Evolutionary conservation across 163 green algal species (phyloP), one percentile per base, ranked within the genome.

Genomic region (Scenedesmus sp.): DNA sequence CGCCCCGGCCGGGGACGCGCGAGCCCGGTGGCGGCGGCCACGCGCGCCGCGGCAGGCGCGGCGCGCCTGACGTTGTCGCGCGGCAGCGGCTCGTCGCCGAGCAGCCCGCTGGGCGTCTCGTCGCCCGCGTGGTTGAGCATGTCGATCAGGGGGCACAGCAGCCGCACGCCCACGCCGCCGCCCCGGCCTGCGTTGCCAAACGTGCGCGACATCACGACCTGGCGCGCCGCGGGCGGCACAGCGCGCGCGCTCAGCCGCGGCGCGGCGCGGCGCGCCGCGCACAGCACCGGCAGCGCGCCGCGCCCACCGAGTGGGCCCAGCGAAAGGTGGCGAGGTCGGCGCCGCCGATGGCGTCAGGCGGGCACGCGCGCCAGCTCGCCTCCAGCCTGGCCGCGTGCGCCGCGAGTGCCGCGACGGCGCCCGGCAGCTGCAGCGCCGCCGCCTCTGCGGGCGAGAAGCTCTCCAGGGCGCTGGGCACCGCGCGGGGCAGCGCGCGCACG

Each of bases 71-170:
- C 63, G 24, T 56, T 60, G 39, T 56, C 63, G n/a, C n/a, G n/a
- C n/a, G n/a, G n/a, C n/a, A n/a, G n/a, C n/a, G n/a, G n/a, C n/a
- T n/a, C n/a, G 3, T 34, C 9, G 34, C 63, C 44, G n/a, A 56
- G 74, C 81, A 86, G 47, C 14, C 64, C 48, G 53, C 73, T 62
- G 18, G 28, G 57, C 31, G 60, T 64, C 85, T 90, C 69, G 75
- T 95, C 91, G 1, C 91, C 89, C 3, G 70, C 87, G 71, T 96
- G 92, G 67, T 96, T 96, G 33, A 95, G 65, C 86, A 96, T 92
- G 80, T 96, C 92, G 18, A 77, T 77, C 18, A 96, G 82, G 3
- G 93, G 93, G 50, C 96, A 80, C 77, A 97, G 81, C 87, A 97
- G 92, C 70, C 91, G 87, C 71, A 94, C 88, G 7, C 88, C 92